Evolutionary conservation across 805 yeast species (phyloP).

Genomic region (Kodamaea fukazawae): DNA sequence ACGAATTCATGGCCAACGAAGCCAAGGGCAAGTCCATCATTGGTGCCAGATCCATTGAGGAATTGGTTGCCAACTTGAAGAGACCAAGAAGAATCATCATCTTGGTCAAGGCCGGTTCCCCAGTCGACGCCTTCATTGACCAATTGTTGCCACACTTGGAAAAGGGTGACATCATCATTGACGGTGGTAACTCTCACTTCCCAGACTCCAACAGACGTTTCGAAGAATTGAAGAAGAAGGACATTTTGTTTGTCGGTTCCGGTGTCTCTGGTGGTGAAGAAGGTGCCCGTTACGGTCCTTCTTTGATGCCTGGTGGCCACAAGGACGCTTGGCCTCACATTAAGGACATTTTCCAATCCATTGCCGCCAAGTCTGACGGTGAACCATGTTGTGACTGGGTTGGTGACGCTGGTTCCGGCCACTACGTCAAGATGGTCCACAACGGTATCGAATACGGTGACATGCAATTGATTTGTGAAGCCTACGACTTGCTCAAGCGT

Average conservation of each 20-base stretch:
- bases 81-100: slow-evolving; percentile 95
- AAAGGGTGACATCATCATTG: slow-evolving; percentile 96
- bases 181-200: slow-evolving; percentile 99
- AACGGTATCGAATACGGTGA: slow-evolving; percentile 99
- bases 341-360: slow-evolving; percentile 92
- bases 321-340: slow-evolving; percentile 98
- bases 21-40: slow-evolving; percentile 96
- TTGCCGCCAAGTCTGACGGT: slow-evolving; percentile 94
- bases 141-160: slow-evolving; percentile 89
- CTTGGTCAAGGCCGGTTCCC: slow-evolving; percentile 93
- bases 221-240: slow-evolving; percentile 83
- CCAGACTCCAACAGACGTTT: slow-evolving; percentile 97
- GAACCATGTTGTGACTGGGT: slow-evolving; percentile 99
- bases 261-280: slow-evolving; percentile 99
- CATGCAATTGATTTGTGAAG: slow-evolving; percentile 98
- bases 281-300: slow-evolving; percentile 99
- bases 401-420: slow-evolving; percentile 99
- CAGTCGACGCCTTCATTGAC: slow-evolving; percentile 88
- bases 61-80: slow-evolving; percentile 83
- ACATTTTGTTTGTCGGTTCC: slow-evolving; percentile 91
- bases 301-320: slow-evolving; percentile 99
- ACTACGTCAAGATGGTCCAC: slow-evolving; percentile 99
- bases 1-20: slow-evolving; percentile 87
- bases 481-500: slow-evolving; percentile 93
- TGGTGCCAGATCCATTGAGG: slow-evolving; percentile 92